Evolutionary conservation across 2,329 filamentous ascomycete species (phyloP), one percentile per base, ranked within the genome.

Genomic region (Xylariaceae sp.): DNA sequence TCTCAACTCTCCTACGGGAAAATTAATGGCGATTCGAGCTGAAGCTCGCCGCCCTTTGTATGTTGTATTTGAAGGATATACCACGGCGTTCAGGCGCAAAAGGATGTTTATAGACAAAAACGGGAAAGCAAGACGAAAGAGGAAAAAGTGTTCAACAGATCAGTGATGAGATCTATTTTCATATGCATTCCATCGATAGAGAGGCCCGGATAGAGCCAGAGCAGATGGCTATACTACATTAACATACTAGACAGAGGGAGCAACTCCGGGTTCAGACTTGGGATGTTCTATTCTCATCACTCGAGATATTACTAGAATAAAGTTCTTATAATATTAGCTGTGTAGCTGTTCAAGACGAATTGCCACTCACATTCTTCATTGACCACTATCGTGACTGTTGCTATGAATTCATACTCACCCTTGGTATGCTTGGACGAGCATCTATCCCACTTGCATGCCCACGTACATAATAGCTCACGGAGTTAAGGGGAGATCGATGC

Each of bases 161-260:
- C 17, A 8, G 44, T 50, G 53, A 58, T 15, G 61, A 62, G 57
- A 60, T 45, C 15, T 15, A 5, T 42, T 13, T 13, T 42, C 37
- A 53, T 53, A 56, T 56, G 50, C 55, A 59, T 54, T 39, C 49
- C 45, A 62, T 62, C 58, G 59, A 64, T 57, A 51, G 57, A 60
- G 52, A 58, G 18, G 39, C 37, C 18, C 49, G 23, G 61, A 17
- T 58, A 57, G 23, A 57, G 17, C 17, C 2, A 18, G 49, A 60
- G 34, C 10, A 56, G 42, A 59, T 47, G 15, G 53, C 23, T 30
- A 30, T 4, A 30, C 23, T 30, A 30, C 23, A 30, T 4, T 30
- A 30, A 3, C 17, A 17, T 17, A 17, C 23, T 60, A 61, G 55
- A 56, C 30, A 45, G 7, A 51, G 51, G 52, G 51, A 53, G 48